These are phyloP conservation scores for Rhodotorula sp. DNA, from an alignment of 1,284 basidiomycete species.

Conservation along the genomic window DNA sequence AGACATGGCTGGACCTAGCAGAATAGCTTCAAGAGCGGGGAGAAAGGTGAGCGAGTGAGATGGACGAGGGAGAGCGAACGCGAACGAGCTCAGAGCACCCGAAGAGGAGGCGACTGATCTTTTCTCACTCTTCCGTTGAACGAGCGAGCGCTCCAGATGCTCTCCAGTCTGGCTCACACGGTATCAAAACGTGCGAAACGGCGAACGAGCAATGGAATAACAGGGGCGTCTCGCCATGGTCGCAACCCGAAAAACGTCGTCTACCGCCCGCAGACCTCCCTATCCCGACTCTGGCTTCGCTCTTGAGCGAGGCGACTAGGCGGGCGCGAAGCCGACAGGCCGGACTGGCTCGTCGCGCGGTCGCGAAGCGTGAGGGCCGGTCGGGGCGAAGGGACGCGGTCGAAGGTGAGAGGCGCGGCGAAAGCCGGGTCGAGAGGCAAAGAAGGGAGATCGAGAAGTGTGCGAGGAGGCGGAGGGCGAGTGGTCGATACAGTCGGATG, in stretches of 20 bases:
- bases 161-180: too few species aligned
- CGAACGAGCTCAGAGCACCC: background rate
- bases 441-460: background rate
- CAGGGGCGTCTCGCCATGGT: background rate
- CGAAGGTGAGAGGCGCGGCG: slow-evolving; percentile 19
- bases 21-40: too few species aligned
- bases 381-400: slow-evolving; percentile 14
- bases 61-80: background rate
- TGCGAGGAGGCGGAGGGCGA: background rate
- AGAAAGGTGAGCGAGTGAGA: slow-evolving; percentile 5
- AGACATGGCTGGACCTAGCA: slow-evolving; percentile 2
- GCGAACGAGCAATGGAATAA: background rate
- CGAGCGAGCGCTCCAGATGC: too few species aligned
- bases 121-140: background rate
- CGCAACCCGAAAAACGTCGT: background rate
- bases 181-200: too few species aligned
- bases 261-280: slow-evolving; percentile 10
- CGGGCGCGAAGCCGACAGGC: slow-evolving; percentile 21
- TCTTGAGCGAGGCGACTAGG: background rate
- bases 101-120: background rate
- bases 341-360: slow-evolving; percentile 20
- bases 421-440: background rate
- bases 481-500: background rate
- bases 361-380: background rate
- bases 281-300: background rate